These are phyloP conservation scores for Serpula lacrymans DNA, from an alignment of 768 basidiomycete genomes.

Conservation along the genomic window DNA sequence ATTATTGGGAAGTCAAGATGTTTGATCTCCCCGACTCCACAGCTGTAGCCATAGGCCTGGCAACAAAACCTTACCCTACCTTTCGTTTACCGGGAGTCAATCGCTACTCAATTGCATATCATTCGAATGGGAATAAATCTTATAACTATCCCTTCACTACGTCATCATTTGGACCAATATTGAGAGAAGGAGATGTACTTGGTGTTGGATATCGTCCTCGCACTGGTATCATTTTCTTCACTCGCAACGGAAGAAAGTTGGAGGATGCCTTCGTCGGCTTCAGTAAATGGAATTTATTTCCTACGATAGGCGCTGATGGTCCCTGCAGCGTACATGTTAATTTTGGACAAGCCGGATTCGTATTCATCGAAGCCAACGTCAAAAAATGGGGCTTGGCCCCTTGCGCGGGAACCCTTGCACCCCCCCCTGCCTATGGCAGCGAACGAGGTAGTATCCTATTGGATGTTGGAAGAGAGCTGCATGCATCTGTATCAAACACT, in stretches of 20 bases:
- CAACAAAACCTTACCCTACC: constrained; percentile 95
- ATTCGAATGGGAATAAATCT: constrained; percentile 94
- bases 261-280: constrained; percentile 95
- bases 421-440: constrained; percentile 96
- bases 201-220: constrained; percentile 96
- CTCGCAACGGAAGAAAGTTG: constrained; percentile 94
- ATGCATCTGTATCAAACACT: too few species aligned
- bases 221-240: constrained; percentile 98
- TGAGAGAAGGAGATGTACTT: constrained; percentile 94
- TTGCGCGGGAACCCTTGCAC: constrained; percentile 93
- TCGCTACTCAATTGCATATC: constrained; percentile 90
- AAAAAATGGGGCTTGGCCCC: constrained; percentile 99
- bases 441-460: constrained; percentile 95
- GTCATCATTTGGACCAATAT: constrained; percentile 71
- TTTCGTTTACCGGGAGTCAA: constrained; percentile 89
- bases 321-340: constrained; percentile 97
- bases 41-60: constrained; percentile 87
- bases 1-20: constrained; percentile 99
- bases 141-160: constrained; percentile 96
- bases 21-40: constrained; percentile 91
- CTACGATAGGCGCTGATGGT: constrained; percentile 93
- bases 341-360: constrained; percentile 96
- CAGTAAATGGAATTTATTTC: constrained; percentile 91
- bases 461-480: constrained; percentile 70
- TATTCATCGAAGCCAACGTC: constrained; percentile 99